Evolutionary conservation across 192 early-diverging fungal genomes (phyloP), one percentile per base, ranked within the genome.

Genomic region (Coemansia sp.): DNA sequence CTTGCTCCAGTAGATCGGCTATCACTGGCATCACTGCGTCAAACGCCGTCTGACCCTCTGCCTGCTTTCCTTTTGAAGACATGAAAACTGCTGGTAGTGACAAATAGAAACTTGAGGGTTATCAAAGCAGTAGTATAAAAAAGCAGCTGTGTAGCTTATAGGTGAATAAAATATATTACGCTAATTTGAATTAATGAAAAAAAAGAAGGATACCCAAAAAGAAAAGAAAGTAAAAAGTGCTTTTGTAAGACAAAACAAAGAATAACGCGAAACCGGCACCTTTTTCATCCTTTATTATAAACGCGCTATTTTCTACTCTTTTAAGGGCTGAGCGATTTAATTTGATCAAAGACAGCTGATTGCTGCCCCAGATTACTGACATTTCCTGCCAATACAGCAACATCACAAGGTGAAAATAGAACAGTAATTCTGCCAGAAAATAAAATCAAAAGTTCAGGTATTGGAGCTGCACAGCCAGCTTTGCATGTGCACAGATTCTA

Each of bases 1-100:
- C 92, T 22, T 82, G 73, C 48, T 89, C 89, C 28, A 87, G 85
- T 50, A 91, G 69, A 30, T 76, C 75, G 29, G 75, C 61, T 67
- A 83, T 83, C 51, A 77, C 76, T 0, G 80, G 72, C 71, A 77
- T 68, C 6, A 71, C 75, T 6, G 67, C 75, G 7, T 48, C 34
- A 31, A 65, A 57, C 29, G 78, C 61, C 10, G 64, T 71, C 20
- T 50, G 42, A 25, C 56, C 66, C 36, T 76, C 71, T n/a, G 60
- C 60, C 18, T 82, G 70, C 42, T 82, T 82, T 48, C 74, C 74
- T 50, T 76, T 82, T 32, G 28, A 31, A 12, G 62, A 22, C 28
- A 51, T 8, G 16, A 33, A 18, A 51, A 62, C 18, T 18, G 3
- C 14, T 45, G 38, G 3, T 45, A 38, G 36, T 11, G 36, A 38